phyloP scores from a whole-genome alignment of 2,329 filamentous ascomycete species.

The Domatiomyces globalis region DNA sequence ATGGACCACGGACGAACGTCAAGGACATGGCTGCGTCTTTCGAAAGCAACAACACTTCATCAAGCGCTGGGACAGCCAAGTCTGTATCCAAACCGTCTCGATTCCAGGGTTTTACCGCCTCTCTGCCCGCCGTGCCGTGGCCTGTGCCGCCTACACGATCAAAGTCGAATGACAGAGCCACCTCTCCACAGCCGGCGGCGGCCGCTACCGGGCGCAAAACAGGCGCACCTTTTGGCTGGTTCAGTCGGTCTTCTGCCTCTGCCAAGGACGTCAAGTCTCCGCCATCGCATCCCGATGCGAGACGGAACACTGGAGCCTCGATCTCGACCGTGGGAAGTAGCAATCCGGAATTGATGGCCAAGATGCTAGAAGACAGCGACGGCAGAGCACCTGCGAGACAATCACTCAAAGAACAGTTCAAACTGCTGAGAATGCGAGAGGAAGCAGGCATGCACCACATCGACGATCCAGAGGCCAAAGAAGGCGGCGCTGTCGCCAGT shows the following conservation, averaged over 20 bases:
- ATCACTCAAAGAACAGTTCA: constrained; percentile 66
- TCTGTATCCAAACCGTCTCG: constrained; percentile 44
- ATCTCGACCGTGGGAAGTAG: constrained; percentile 66
- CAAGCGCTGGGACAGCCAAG: constrained; percentile 17
- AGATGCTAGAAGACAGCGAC: constrained; percentile 57
- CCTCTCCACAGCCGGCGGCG: constrained; percentile 21
- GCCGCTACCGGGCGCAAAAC: constrained; percentile 50
- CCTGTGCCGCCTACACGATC: constrained; percentile 24
- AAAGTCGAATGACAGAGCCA: constrained; percentile 17
- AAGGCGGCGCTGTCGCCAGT: constrained; percentile 30
- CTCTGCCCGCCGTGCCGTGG: constrained; percentile 60
- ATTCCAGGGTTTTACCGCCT: constrained; percentile 56
- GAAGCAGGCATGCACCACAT: constrained; percentile 47
- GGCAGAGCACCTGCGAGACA: constrained; percentile 39
- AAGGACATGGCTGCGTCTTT: constrained; percentile 4
- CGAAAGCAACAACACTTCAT: constrained; percentile 17
- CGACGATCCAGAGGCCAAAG: constrained; percentile 34
- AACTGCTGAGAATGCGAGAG: constrained; percentile 59
- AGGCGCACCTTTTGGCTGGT: constrained; percentile 61
- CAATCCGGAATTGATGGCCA: constrained; percentile 66
- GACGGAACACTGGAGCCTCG: constrained; percentile 68
- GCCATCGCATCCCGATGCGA: constrained; percentile 31
- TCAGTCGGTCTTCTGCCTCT: constrained; percentile 25
- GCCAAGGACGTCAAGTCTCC: constrained; percentile 43
- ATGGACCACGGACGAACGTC: background rate